These are phyloP conservation scores for Gleditsia sinensis DNA, from an alignment of 306 rosid species.

Conservation along the genomic window DNA sequence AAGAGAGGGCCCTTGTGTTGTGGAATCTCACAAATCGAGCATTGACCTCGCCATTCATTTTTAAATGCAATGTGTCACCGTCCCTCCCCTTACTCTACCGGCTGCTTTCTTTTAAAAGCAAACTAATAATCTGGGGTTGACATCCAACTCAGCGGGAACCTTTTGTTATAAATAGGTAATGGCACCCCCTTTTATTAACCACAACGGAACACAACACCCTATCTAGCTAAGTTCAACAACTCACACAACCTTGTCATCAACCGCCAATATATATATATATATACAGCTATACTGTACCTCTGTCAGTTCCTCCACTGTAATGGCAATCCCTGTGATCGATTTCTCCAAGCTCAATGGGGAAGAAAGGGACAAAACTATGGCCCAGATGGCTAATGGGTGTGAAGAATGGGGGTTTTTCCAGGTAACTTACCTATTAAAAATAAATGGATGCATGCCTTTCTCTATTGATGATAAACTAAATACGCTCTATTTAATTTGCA, in stretches of 20 bases:
- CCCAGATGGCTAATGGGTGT: slow-evolving; percentile 83
- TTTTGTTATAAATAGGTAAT: slow-evolving; percentile 64
- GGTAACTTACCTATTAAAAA: slow-evolving; percentile 48
- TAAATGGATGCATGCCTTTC: neutral
- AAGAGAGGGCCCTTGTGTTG: slow-evolving; percentile 49
- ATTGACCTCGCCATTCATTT: slow-evolving; percentile 43
- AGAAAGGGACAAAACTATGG: slow-evolving; percentile 79
- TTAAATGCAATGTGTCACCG: slow-evolving; percentile 55
- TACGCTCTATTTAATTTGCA: slow-evolving; percentile 35
- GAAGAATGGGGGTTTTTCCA: slow-evolving; percentile 99
- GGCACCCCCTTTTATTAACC: slow-evolving; percentile 33
- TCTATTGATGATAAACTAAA: neutral
- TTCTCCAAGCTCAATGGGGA: slow-evolving; percentile 85
- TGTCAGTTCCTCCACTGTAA: slow-evolving; percentile 16
- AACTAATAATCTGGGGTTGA: slow-evolving; percentile 32
- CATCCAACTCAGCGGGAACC: slow-evolving; percentile 51
- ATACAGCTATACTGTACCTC: slow-evolving; percentile 21
- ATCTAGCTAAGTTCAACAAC: slow-evolving; percentile 24
- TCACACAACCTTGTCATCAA: slow-evolving; percentile 18
- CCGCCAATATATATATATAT: neutral
- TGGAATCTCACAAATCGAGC: slow-evolving; percentile 50
- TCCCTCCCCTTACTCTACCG: slow-evolving; percentile 60
- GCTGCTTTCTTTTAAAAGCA: slow-evolving; percentile 47
- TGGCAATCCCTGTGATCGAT: slow-evolving; percentile 95
- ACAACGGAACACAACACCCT: slow-evolving; percentile 35